Percentiles rank a stretch among this genome's conserved stretches.
Evolutionary conservation across 208 protist genomes (phyloP).

Genomic region (Leptomonas pyrrhocoris): DNA sequence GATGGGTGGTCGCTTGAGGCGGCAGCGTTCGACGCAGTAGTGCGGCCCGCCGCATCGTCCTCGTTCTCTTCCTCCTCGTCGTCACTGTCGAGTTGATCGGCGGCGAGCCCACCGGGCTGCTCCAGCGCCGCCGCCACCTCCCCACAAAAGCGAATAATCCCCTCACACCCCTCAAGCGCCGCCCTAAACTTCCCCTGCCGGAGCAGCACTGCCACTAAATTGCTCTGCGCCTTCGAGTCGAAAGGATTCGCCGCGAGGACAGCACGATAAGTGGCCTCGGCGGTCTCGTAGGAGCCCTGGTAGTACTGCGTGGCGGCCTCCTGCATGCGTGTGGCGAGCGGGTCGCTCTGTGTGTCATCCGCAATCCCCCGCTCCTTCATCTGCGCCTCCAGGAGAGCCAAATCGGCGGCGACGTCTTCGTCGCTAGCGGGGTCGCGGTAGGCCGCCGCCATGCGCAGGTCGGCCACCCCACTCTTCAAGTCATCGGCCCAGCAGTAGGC

Average conservation of each 20-base stretch:
- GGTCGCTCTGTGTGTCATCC: slow-evolving; percentile 22
- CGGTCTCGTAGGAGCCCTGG: slow-evolving; percentile 50
- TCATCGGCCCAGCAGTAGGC: slow-evolving; percentile 84
- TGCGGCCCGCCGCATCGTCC: slow-evolving; percentile 7
- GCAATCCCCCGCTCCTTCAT: slow-evolving; percentile 33
- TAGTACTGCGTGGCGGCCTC: slow-evolving; percentile 76
- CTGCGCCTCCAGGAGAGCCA: slow-evolving; percentile 53
- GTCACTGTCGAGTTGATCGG: slow-evolving; percentile 67
- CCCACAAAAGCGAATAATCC: slow-evolving; percentile 71
- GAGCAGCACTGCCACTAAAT: slow-evolving; percentile 76
- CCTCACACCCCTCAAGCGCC: slow-evolving; percentile 67
- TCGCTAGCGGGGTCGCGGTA: slow-evolving; percentile 74
- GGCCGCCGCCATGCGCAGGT: slow-evolving; percentile 83
- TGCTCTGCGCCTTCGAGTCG: slow-evolving; percentile 69
- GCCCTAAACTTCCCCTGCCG: slow-evolving; percentile 69
- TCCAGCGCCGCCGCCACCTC: slow-evolving; percentile 86
- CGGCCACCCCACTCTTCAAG: slow-evolving; percentile 59
- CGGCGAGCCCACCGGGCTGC: slow-evolving; percentile 58
- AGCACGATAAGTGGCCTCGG: slow-evolving; percentile 61
- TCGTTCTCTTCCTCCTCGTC: slow-evolving; percentile 86
- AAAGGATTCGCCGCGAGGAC: slow-evolving; percentile 64
- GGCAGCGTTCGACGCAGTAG: not conserved
- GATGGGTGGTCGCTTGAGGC: not conserved
- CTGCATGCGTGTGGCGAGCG: slow-evolving; percentile 52
- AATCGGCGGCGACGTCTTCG: slow-evolving; percentile 60